Base-by-base conservation (phyloP, 495 filamentous ascomycete genomes). In the Diplogelasinospora grovesii region DNA sequence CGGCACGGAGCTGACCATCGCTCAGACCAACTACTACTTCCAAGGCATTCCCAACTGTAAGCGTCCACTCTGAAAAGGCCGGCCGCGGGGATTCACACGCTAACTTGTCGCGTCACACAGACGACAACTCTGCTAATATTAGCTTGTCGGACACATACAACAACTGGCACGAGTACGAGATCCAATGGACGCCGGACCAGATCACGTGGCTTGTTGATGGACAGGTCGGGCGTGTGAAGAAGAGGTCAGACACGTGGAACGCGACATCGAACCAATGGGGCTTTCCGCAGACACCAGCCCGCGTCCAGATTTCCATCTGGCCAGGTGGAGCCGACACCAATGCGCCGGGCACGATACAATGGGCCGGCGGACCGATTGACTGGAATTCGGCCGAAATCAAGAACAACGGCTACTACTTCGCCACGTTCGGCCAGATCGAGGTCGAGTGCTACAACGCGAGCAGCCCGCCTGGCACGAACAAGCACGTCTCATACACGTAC, bases 21-120 rank as follows among this genome's bases (percentile, higher is more conserved):
- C 82, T 14, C 89, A 98, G 70, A 88, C 86, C 54, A 98, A 98
- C 70, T 98, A 75, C 71, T 98, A 97, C 68, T 95, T 81, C 68
- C 92, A 97, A 64, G 92, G 93, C 47, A 82, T 96, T 50, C 78
- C 87, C 5, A 69, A 93, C 56, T 98, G 89, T 95, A 70, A 69
- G 89, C 73, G 10, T n/a, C 23, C 10, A 18, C 13, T 8, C 21
- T 7, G n/a, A n/a, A n/a, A n/a, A n/a, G n/a, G n/a, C n/a, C n/a
- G n/a, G n/a, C n/a, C n/a, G n/a, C n/a, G n/a, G n/a, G n/a, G n/a
- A n/a, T n/a, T n/a, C n/a, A n/a, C n/a, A n/a, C n/a, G n/a, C 56
- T 64, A 34, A 65, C 48, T 15, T 16, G 14, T 21, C 20, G 1
- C 28, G 8, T 30, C 4, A 33, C n/a, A 6, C 50, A 95, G 88